Percentiles rank a stretch among this genome's conserved stretches.
phyloP scores from a whole-genome alignment of 1,139 yeast genomes.

The Debaryomyces sp. region DNA sequence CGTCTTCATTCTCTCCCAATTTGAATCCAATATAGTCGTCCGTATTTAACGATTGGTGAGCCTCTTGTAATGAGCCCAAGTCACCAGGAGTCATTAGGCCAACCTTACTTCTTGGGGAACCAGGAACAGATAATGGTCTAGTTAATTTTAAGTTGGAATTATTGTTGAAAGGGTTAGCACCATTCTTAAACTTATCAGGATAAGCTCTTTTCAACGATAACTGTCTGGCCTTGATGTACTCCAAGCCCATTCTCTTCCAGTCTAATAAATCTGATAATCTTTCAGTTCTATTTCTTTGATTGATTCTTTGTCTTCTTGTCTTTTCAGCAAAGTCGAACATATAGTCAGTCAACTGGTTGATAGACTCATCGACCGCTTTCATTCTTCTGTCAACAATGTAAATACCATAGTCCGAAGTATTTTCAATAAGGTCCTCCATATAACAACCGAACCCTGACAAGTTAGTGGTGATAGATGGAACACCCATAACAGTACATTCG shows the following conservation, averaged over 20 bases:
- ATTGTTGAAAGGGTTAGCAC: slow-evolving; percentile 63
- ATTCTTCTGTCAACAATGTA: slow-evolving; percentile 94
- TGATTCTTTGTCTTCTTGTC: slow-evolving; percentile 95
- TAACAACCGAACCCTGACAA: slow-evolving; percentile 97
- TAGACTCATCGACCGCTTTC: slow-evolving; percentile 92
- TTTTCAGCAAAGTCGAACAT: slow-evolving; percentile 89
- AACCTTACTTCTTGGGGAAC: slow-evolving; percentile 73
- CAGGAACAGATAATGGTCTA: slow-evolving; percentile 93
- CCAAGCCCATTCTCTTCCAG: slow-evolving; percentile 98
- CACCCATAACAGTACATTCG: slow-evolving; percentile 99
- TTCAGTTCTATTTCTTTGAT: slow-evolving; percentile 97
- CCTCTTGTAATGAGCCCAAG: slow-evolving; percentile 93
- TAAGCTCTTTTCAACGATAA: slow-evolving; percentile 91
- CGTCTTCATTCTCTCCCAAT: slow-evolving; percentile 59
- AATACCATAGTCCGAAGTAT: slow-evolving; percentile 93
- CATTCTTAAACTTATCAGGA: slow-evolving; percentile 76
- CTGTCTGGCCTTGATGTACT: slow-evolving; percentile 93
- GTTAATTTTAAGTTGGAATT: slow-evolving; percentile 69
- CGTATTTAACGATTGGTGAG: slow-evolving; percentile 68
- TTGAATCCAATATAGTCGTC: slow-evolving; percentile 84
- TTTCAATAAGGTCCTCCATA: slow-evolving; percentile 97
- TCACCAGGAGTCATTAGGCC: slow-evolving; percentile 97
- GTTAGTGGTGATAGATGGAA: slow-evolving; percentile 97
- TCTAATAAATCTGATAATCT: slow-evolving; percentile 89
- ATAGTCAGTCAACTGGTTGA: slow-evolving; percentile 84